These are phyloP conservation scores for Plantago rigida DNA, from an alignment of 305 asterid genomes.

Conservation along the genomic window DNA sequence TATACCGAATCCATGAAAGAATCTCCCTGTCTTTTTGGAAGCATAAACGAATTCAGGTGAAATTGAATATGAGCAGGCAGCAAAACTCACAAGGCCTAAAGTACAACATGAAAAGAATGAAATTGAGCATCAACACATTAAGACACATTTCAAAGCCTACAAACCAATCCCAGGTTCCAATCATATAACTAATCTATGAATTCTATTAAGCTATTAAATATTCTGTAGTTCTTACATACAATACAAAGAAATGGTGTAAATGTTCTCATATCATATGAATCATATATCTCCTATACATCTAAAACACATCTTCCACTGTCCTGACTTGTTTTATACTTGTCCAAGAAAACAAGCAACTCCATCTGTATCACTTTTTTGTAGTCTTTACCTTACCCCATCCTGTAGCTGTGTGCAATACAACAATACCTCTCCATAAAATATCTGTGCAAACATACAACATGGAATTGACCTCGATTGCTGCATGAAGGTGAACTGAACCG, in stretches of 20 bases:
- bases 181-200: constrained; percentile 9
- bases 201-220: constrained; percentile 22
- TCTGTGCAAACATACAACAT: constrained; percentile 25
- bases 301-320: constrained; percentile 18
- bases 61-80: too few relatives aligned
- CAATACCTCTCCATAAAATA: constrained; percentile 11
- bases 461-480: constrained; percentile 5
- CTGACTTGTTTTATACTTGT: constrained; percentile 17
- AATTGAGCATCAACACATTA: too few relatives aligned
- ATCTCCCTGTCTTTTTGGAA: too few relatives aligned
- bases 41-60: too few relatives aligned
- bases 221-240: constrained; percentile 19
- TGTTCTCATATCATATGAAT: constrained; percentile 8
- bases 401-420: constrained; percentile 26
- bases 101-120: background rate
- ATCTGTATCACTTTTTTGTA: background rate
- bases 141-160: background rate
- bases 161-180: constrained; percentile 23
- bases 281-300: constrained; percentile 27
- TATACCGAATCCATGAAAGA: too few relatives aligned
- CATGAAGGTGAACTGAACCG: background rate
- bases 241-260: constrained; percentile 22
- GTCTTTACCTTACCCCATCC: constrained; percentile 18
- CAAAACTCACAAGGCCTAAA: too few relatives aligned
- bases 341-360: constrained; percentile 8